Conservation (phyloP, 2,329 filamentous ascomycete genomes). For the Taxawa tesnikishii region DNA sequence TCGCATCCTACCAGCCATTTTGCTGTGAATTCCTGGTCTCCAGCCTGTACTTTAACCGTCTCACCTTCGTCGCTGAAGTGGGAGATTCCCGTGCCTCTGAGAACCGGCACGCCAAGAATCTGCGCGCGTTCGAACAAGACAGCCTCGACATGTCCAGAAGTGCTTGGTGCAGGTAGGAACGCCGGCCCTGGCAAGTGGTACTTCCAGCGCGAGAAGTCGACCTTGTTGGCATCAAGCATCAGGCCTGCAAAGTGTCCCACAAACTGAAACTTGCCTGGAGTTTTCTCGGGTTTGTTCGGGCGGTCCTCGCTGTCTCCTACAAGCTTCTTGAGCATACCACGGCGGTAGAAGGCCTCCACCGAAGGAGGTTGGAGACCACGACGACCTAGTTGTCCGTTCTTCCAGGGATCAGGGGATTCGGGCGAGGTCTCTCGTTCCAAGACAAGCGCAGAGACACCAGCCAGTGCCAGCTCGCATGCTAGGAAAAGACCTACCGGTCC, state of each 20-base stretch:
- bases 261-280: slow-evolving; percentile 8
- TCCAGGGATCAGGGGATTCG: not conserved
- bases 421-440: slow-evolving; percentile 17
- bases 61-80: not conserved
- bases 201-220: slow-evolving; percentile 12
- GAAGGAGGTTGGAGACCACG: slow-evolving; percentile 16
- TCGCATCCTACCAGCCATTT: not conserved
- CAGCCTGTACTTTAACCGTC: not conserved
- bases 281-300: slow-evolving; percentile 8
- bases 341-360: slow-evolving; percentile 25
- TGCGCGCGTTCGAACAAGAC: slow-evolving; percentile 8
- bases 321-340: slow-evolving; percentile 23
- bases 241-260: slow-evolving; percentile 21
- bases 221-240: slow-evolving; percentile 10
- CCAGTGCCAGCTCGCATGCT: slow-evolving; percentile 24
- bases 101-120: slow-evolving; percentile 2
- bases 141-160: slow-evolving; percentile 14
- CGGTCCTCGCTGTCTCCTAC: slow-evolving; percentile 9
- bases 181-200: slow-evolving; percentile 21
- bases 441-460: slow-evolving; percentile 22
- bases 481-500: slow-evolving; percentile 25
- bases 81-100: not conserved
- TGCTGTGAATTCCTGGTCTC: not conserved
- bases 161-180: slow-evolving; percentile 11
- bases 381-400: not conserved